These are phyloP conservation scores for Fulvia fulva DNA, from an alignment of 2,329 filamentous ascomycete species.

Conservation along the genomic window DNA sequence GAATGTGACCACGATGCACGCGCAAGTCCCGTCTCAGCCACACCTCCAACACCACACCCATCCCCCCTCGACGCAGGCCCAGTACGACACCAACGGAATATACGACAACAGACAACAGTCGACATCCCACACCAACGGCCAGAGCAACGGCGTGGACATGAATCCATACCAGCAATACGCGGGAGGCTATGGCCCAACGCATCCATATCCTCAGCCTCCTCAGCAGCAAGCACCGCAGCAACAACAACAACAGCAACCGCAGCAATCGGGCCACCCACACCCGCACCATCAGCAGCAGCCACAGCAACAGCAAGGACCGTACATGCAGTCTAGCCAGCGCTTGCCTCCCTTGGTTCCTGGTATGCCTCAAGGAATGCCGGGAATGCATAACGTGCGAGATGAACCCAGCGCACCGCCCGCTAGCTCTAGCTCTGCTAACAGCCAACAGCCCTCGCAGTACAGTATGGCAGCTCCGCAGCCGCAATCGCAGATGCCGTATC, in stretches of 20 bases:
- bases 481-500: constrained; percentile 11
- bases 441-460: constrained; percentile 14
- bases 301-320: constrained; percentile 14
- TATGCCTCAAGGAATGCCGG: constrained; percentile 12
- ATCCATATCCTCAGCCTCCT: constrained; percentile 11
- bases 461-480: constrained; percentile 14
- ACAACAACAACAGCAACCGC: constrained; percentile 12
- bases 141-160: constrained; percentile 20
- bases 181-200: constrained; percentile 16
- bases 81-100: constrained; percentile 19
- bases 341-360: constrained; percentile 19
- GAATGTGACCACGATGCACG: constrained; percentile 9
- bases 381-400: constrained; percentile 18
- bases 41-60: constrained; percentile 8
- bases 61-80: constrained; percentile 8
- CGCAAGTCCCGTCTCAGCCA: constrained; percentile 12
- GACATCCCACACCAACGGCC: constrained; percentile 20
- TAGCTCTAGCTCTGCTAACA: constrained; percentile 21
- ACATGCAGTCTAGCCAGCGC: constrained; percentile 18
- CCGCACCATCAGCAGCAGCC: constrained; percentile 18
- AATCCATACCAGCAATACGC: constrained; percentile 23
- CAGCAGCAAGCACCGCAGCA: constrained; percentile 15
- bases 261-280: constrained; percentile 1
- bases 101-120: constrained; percentile 9
- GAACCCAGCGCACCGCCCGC: constrained; percentile 14